Evolutionary conservation across 2,329 filamentous ascomycete species (phyloP).

Genomic region (Zelopaecilomyces penicillatus): DNA sequence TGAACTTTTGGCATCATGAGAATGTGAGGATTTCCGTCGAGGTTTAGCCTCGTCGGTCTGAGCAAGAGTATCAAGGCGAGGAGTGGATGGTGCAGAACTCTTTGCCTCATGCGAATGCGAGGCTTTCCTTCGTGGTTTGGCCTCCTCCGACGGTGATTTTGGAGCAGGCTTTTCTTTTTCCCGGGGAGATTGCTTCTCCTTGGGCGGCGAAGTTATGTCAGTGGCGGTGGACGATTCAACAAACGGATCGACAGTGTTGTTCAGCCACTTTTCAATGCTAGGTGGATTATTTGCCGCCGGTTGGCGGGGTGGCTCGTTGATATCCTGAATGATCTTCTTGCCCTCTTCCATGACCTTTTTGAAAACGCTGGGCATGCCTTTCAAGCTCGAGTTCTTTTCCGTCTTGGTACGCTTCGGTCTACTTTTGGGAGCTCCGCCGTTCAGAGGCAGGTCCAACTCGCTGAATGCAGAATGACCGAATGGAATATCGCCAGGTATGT

Average conservation of each 20-base stretch:
- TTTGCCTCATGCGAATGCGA: slow-evolving; percentile 18
- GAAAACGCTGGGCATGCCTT: slow-evolving; percentile 52
- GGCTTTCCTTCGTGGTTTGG: slow-evolving; percentile 10
- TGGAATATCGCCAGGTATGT: slow-evolving; percentile 49
- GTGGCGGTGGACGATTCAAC: slow-evolving; percentile 30
- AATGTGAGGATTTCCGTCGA: slow-evolving; percentile 12
- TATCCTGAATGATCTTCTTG: slow-evolving; percentile 57
- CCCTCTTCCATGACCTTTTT: slow-evolving; percentile 57
- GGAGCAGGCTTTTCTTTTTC: slow-evolving; percentile 7
- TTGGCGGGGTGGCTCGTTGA: slow-evolving; percentile 46
- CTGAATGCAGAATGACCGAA: slow-evolving; percentile 61
- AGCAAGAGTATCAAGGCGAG: slow-evolving; percentile 1
- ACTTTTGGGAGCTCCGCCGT: slow-evolving; percentile 36
- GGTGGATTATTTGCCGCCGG: slow-evolving; percentile 46
- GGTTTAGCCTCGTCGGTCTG: neutral
- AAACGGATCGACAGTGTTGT: slow-evolving; percentile 54
- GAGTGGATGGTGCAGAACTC: slow-evolving; percentile 14
- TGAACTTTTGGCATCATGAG: slow-evolving; percentile 15
- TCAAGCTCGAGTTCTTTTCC: slow-evolving; percentile 49
- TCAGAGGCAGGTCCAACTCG: slow-evolving; percentile 48
- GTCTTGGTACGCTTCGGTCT: slow-evolving; percentile 35
- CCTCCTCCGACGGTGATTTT: neutral
- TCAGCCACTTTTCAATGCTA: slow-evolving; percentile 59
- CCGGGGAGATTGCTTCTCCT: neutral
- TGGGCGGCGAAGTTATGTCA: slow-evolving; percentile 9